Conservation (phyloP, 352 stramenopile species). For the Phytophthora megakarya region DNA sequence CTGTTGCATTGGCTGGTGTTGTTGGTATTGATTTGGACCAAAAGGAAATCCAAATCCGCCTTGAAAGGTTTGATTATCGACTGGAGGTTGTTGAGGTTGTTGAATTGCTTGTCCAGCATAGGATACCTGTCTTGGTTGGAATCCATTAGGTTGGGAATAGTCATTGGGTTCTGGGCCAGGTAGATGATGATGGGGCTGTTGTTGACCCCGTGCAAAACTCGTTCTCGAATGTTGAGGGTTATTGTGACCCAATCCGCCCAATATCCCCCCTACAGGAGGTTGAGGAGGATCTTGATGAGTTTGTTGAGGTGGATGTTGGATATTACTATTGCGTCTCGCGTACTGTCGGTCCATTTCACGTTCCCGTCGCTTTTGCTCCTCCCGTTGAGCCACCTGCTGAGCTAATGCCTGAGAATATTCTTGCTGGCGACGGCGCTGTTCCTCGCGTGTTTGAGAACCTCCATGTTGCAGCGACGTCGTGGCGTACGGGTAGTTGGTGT, state of each 20-base stretch:
- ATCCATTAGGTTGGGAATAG: constrained; percentile 5
- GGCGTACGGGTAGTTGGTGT: constrained; percentile 37
- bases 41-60: constrained; percentile 1
- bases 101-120: constrained; percentile 3
- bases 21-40: constrained; percentile 17
- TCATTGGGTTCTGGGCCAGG: constrained; percentile 8
- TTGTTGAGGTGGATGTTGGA: constrained; percentile 14
- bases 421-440: constrained; percentile 57
- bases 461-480: constrained; percentile 33
- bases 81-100: constrained; percentile 1
- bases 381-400: constrained; percentile 59
- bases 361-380: constrained; percentile 55
- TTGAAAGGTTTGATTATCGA: constrained; percentile 11
- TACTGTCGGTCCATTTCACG: constrained; percentile 37
- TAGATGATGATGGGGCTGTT: constrained; percentile 25
- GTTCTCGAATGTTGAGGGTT: constrained; percentile 33
- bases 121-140: constrained; percentile 5
- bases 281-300: constrained; percentile 8
- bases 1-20: constrained; percentile 24
- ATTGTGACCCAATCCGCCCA: constrained; percentile 57
- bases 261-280: constrained; percentile 26
- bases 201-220: constrained; percentile 55
- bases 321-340: background rate
- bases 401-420: constrained; percentile 62
- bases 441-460: constrained; percentile 44